Evolutionary conservation across 805 yeast species (phyloP).

Genomic region (Pichia insulana): DNA sequence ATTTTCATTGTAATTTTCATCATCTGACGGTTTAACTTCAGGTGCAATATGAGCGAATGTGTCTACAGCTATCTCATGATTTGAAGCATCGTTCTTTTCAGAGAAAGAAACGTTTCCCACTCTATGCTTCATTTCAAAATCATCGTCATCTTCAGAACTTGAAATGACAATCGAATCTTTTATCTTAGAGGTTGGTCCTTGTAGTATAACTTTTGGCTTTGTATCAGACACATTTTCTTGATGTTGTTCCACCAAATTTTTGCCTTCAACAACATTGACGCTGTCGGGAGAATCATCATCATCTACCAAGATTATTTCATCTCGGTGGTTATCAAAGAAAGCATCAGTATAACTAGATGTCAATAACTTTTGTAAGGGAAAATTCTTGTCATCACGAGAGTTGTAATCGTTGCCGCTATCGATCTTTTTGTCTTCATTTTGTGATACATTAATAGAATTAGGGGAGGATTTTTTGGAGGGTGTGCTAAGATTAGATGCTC

Average conservation of each 20-base stretch:
- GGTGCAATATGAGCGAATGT: too few species aligned
- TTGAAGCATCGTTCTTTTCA: too few species aligned
- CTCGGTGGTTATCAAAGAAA: neutral
- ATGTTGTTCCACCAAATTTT: neutral
- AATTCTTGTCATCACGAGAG: neutral
- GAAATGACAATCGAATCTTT: conserved; percentile 6
- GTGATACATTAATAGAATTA: neutral
- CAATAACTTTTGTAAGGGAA: too few species aligned
- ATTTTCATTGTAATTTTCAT: neutral
- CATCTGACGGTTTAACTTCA: too few species aligned
- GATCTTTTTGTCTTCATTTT: neutral
- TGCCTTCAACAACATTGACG: neutral
- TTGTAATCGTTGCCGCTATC: neutral
- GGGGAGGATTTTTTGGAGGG: neutral
- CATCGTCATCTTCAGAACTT: conserved; percentile 5
- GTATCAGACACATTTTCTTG: too few species aligned
- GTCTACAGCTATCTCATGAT: too few species aligned
- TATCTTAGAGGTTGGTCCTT: conserved; percentile 18
- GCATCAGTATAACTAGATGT: neutral
- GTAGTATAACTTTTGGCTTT: neutral
- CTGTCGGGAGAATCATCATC: neutral
- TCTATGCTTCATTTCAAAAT: neutral
- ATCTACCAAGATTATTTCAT: neutral
- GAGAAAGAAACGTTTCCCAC: neutral
- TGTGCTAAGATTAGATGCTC: neutral